Evolutionary conservation across 768 basidiomycete species (phyloP).

Genomic region (Lactarius sp.): DNA sequence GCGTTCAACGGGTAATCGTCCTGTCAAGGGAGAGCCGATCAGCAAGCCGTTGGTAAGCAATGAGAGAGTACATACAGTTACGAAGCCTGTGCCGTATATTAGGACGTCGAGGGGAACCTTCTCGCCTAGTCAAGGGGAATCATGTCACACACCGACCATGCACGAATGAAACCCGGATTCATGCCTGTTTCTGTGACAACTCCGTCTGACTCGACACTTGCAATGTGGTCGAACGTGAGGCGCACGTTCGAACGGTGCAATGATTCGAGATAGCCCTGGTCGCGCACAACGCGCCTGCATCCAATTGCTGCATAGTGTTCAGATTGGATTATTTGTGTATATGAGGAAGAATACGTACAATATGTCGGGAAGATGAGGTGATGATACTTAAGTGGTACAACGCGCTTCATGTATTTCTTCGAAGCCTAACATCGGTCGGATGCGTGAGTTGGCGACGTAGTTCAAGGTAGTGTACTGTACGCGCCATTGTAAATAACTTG

Average conservation of each 20-base stretch:
- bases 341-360: constrained; percentile 33
- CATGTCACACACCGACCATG: not conserved
- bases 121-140: constrained; percentile 33
- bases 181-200: constrained; percentile 39
- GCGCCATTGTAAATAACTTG: not conserved
- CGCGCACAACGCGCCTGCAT: constrained; percentile 58
- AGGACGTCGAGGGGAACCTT: constrained; percentile 48
- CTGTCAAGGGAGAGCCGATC: not conserved
- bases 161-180: not conserved
- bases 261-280: constrained; percentile 51
- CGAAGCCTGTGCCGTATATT: constrained; percentile 54
- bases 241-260: constrained; percentile 49
- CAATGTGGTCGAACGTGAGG: constrained; percentile 46
- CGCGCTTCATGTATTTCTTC: constrained; percentile 40
- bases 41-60: not conserved
- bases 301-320: constrained; percentile 40
- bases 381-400: constrained; percentile 34
- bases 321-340: not conserved
- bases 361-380: constrained; percentile 44
- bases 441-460: not conserved
- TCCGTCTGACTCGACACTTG: constrained; percentile 44
- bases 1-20: constrained; percentile 15
- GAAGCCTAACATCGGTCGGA: constrained; percentile 32
- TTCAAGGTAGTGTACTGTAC: not conserved
- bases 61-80: constrained; percentile 34